These are phyloP conservation scores for Mortierella sp. DNA, from an alignment of 371 early-diverging fungal genomes.

Conservation along the genomic window DNA sequence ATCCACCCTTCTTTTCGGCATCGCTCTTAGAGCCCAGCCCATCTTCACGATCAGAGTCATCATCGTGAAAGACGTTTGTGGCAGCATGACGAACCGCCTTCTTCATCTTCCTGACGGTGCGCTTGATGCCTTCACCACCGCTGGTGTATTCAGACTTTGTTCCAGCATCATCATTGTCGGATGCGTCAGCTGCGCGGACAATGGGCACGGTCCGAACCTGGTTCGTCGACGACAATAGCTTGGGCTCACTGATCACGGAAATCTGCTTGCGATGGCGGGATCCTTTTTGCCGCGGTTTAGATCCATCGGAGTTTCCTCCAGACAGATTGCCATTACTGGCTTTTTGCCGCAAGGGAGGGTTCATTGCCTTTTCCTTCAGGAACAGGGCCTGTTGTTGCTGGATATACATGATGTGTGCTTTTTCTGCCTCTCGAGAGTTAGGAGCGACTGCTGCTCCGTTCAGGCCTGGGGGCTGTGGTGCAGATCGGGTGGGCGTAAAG, in stretches of 20 bases:
- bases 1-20: constrained; percentile 47
- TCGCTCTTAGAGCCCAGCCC: constrained; percentile 49
- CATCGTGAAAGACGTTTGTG: constrained; percentile 38
- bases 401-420: constrained; percentile 51
- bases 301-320: constrained; percentile 26
- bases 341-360: constrained; percentile 40
- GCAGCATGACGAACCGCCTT: constrained; percentile 44
- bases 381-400: constrained; percentile 53
- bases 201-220: constrained; percentile 52
- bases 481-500: constrained; percentile 43
- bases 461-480: constrained; percentile 35
- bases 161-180: constrained; percentile 48
- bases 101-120: constrained; percentile 42
- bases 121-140: constrained; percentile 52
- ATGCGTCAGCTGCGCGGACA: constrained; percentile 49
- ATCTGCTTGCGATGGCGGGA: constrained; percentile 51
- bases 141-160: constrained; percentile 48
- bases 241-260: constrained; percentile 49
- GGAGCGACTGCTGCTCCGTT: constrained; percentile 15
- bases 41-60: constrained; percentile 50
- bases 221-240: constrained; percentile 42
- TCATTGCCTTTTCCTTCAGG: constrained; percentile 49
- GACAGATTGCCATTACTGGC: constrained; percentile 47
- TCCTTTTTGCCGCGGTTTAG: constrained; percentile 34
- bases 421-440: constrained; percentile 43